Evolutionary conservation across 306 rosid genomes (phyloP).

Genomic region (Cicer arietinum): DNA sequence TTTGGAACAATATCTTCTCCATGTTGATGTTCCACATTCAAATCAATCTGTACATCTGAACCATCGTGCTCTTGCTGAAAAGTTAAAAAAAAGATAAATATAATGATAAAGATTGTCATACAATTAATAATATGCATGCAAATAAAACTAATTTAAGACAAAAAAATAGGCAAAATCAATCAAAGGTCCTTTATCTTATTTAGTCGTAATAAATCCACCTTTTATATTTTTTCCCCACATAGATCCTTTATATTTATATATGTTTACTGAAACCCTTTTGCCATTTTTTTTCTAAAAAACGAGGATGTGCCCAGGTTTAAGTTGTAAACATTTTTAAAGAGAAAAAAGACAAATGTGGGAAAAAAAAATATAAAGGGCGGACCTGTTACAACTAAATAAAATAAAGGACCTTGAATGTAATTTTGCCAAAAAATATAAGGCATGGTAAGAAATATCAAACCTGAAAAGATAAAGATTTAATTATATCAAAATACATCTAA

Average conservation of each 20-base stretch:
- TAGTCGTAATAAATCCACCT: too few species aligned
- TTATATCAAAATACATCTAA: slow-evolving; percentile 33
- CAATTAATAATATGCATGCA: slow-evolving; percentile 23
- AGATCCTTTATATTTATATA: too few species aligned
- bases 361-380: too few species aligned
- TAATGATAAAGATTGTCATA: slow-evolving; percentile 26
- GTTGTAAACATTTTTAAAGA: too few species aligned
- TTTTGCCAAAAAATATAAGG: background rate
- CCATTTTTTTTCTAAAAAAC: too few species aligned
- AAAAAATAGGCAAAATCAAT: background rate
- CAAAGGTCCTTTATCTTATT: too few species aligned
- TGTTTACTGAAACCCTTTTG: too few species aligned
- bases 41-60: slow-evolving; percentile 78
- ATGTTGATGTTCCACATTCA: slow-evolving; percentile 75
- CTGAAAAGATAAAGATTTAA: slow-evolving; percentile 35
- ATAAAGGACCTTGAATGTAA: too few species aligned
- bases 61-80: slow-evolving; percentile 94
- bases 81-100: slow-evolving; percentile 35
- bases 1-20: slow-evolving; percentile 79
- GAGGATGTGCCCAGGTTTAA: too few species aligned
- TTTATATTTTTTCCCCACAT: too few species aligned
- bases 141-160: slow-evolving; percentile 34
- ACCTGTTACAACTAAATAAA: too few species aligned
- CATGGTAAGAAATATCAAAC: slow-evolving; percentile 33
- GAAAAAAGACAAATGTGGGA: too few species aligned